Evolutionary conservation across 2,329 filamentous ascomycete genomes (phyloP).

Genomic region (Botrytis pseudocinerea): DNA sequence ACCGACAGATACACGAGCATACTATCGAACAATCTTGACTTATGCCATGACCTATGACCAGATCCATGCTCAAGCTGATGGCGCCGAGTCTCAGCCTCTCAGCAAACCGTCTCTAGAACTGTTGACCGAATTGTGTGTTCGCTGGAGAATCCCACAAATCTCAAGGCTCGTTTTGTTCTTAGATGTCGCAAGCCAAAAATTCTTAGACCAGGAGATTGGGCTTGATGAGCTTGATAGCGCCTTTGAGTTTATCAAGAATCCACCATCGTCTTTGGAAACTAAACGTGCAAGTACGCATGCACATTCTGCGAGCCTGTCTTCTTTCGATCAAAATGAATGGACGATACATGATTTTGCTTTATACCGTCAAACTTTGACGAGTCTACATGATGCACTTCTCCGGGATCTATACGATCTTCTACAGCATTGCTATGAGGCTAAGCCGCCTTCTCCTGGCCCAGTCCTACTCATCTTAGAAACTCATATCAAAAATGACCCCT

Average conservation of each 20-base stretch:
- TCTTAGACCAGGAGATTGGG: constrained; percentile 76
- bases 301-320: constrained; percentile 48
- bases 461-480: constrained; percentile 77
- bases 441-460: constrained; percentile 76
- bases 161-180: constrained; percentile 78
- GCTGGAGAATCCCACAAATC: constrained; percentile 87
- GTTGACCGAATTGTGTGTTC: constrained; percentile 77
- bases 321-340: constrained; percentile 63
- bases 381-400: constrained; percentile 77
- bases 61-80: constrained; percentile 52
- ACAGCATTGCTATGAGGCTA: constrained; percentile 85
- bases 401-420: constrained; percentile 87
- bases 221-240: constrained; percentile 80
- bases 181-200: constrained; percentile 83
- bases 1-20: constrained; percentile 76
- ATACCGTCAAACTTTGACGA: constrained; percentile 74
- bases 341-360: constrained; percentile 66
- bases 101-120: constrained; percentile 81
- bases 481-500: constrained; percentile 77
- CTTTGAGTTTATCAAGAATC: constrained; percentile 78
- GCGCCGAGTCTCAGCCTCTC: constrained; percentile 48
- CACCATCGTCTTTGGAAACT: constrained; percentile 56
- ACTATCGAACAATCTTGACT: constrained; percentile 79
- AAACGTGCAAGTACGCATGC: constrained; percentile 47
- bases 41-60: constrained; percentile 70